phyloP scores from a whole-genome alignment of 2,329 filamentous ascomycete species.

The Tolypocladium album region DNA sequence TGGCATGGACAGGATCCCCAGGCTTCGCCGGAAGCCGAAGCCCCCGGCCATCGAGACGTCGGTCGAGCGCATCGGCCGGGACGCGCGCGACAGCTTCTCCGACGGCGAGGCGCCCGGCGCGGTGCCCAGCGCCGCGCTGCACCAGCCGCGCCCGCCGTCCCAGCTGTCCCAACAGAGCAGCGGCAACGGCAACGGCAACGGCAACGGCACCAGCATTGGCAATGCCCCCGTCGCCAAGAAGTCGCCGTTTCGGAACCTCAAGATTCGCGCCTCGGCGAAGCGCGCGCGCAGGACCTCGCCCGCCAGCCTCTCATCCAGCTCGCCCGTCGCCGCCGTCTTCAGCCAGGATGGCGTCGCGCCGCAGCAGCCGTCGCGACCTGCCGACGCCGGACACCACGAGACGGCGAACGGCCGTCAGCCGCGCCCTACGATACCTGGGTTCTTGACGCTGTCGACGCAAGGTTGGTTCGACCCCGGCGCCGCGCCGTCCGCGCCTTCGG shows the following conservation, averaged over 20 bases:
- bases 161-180: neutral
- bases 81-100: conserved; percentile 16
- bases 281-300: conserved; percentile 33
- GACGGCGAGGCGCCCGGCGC: conserved; percentile 10
- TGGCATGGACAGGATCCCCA: conserved; percentile 30
- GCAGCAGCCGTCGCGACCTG: conserved; percentile 5
- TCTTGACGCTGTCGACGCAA: conserved; percentile 24
- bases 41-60: conserved; percentile 30
- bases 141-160: conserved; percentile 6
- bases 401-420: conserved; percentile 3
- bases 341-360: conserved; percentile 23
- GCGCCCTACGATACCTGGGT: conserved; percentile 24
- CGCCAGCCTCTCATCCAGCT: conserved; percentile 15
- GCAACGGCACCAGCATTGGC: too few relatives aligned
- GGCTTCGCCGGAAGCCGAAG: conserved; percentile 32
- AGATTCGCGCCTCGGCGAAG: conserved; percentile 34
- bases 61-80: conserved; percentile 21
- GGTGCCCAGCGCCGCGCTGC: conserved; percentile 1
- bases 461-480: conserved; percentile 15
- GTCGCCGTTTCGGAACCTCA: conserved; percentile 32
- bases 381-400: conserved; percentile 6
- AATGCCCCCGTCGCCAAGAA: conserved; percentile 10
- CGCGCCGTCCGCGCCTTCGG: neutral
- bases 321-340: conserved; percentile 20
- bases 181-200: neutral